These are phyloP conservation scores for Trichoderma sp. DNA, from an alignment of 2,329 filamentous ascomycete species.

Conservation along the genomic window DNA sequence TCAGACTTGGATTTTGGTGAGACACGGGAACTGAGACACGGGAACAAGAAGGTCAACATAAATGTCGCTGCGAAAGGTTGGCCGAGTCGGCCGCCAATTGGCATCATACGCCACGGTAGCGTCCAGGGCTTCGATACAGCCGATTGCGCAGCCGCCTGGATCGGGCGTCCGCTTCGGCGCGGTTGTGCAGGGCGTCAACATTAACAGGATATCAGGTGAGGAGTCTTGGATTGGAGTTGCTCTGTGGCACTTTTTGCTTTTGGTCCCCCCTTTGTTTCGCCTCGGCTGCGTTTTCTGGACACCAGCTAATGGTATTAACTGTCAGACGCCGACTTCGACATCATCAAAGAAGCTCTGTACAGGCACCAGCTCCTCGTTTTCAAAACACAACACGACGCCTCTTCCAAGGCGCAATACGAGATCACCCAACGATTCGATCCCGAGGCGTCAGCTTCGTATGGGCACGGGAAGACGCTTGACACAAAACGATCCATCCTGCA, in stretches of 20 bases:
- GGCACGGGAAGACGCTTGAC: constrained; percentile 73
- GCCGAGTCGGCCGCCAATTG: constrained; percentile 3
- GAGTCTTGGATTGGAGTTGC: background rate
- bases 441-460: constrained; percentile 59
- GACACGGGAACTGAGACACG: background rate
- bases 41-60: too few species aligned
- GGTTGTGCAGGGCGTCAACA: constrained; percentile 53
- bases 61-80: background rate
- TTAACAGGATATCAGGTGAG: constrained; percentile 61
- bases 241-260: constrained; percentile 27
- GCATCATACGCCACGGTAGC: constrained; percentile 17
- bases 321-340: constrained; percentile 59
- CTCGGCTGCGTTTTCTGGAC: background rate
- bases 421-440: constrained; percentile 74
- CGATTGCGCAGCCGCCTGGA: constrained; percentile 21
- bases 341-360: constrained; percentile 65
- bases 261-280: background rate
- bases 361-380: constrained; percentile 66
- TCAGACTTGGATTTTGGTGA: background rate
- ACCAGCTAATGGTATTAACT: background rate
- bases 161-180: constrained; percentile 59
- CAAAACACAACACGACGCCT: constrained; percentile 61
- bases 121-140: constrained; percentile 14
- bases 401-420: constrained; percentile 69
- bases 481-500: constrained; percentile 63